Percentiles rank a stretch among this genome's conserved stretches.
Conservation (phyloP, 139 green algal genomes). For the Mychonastes homosphaera region DNA sequence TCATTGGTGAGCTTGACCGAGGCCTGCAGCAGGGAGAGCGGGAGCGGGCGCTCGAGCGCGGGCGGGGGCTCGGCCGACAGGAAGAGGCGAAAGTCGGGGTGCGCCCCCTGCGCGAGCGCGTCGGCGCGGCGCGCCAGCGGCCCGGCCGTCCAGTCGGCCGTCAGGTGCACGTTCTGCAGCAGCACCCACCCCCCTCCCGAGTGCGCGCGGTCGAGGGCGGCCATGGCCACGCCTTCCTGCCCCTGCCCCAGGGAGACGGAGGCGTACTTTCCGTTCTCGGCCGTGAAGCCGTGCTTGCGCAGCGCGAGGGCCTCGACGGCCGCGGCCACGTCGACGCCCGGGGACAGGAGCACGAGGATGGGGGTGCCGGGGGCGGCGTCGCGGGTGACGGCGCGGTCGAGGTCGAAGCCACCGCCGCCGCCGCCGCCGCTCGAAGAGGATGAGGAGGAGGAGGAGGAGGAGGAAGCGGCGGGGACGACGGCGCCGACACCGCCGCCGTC, state of each 20-base stretch:
- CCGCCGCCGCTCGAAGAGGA: too few species aligned
- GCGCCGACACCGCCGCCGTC: too few species aligned
- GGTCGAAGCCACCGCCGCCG: too few species aligned
- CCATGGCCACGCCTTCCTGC: slow-evolving; percentile 82
- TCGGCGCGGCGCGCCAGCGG: slow-evolving; percentile 73
- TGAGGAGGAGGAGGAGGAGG: too few species aligned
- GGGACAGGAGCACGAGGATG: slow-evolving; percentile 86
- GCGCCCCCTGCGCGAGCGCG: slow-evolving; percentile 70
- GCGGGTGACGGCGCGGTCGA: too few species aligned
- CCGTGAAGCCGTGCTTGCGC: slow-evolving; percentile 62
- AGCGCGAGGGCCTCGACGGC: slow-evolving; percentile 69
- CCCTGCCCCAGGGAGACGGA: slow-evolving; percentile 77
- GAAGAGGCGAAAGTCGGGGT: slow-evolving; percentile 85
- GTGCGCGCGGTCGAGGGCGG: slow-evolving; percentile 60
- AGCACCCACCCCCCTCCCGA: slow-evolving; percentile 88
- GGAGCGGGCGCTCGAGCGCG: slow-evolving; percentile 63
- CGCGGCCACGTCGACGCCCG: slow-evolving; percentile 54
- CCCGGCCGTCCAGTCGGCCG: slow-evolving; percentile 65
- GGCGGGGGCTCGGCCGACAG: slow-evolving; percentile 81
- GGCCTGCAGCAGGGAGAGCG: slow-evolving; percentile 80
- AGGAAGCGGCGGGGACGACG: too few species aligned
- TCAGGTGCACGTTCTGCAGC: slow-evolving; percentile 81
- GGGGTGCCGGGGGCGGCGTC: slow-evolving; percentile 55
- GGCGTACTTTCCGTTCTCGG: slow-evolving; percentile 56
- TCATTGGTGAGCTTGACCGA: slow-evolving; percentile 90